These are phyloP conservation scores for Lipomyces yamadae DNA, from an alignment of 805 yeast species.

Conservation along the genomic window DNA sequence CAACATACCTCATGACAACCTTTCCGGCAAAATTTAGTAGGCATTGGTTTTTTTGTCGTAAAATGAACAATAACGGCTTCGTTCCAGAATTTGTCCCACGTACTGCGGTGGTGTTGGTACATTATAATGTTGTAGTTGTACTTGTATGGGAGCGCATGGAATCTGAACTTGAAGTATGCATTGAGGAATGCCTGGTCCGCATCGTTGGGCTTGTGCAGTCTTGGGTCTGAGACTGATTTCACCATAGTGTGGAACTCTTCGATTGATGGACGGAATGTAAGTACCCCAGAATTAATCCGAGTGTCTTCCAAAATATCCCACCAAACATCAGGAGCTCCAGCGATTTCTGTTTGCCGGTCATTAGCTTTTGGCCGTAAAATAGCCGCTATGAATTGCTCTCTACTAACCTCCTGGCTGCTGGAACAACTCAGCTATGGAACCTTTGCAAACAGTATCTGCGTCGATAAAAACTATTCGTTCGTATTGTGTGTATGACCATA, in stretches of 20 bases:
- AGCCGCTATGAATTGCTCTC: no score
- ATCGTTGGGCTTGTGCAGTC: slow-evolving; percentile 41
- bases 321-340: slow-evolving; percentile 42
- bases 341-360: slow-evolving; percentile 29
- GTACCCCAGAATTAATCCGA: slow-evolving; percentile 40
- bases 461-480: slow-evolving; percentile 57
- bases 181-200: slow-evolving; percentile 42
- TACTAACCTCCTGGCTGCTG: slow-evolving; percentile 37
- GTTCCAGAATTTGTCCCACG: slow-evolving; percentile 40
- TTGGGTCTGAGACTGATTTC: slow-evolving; percentile 39
- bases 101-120: slow-evolving; percentile 35
- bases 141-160: slow-evolving; percentile 38
- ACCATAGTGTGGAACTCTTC: slow-evolving; percentile 40
- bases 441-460: slow-evolving; percentile 53
- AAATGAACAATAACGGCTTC: slow-evolving; percentile 41
- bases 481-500: slow-evolving; percentile 56
- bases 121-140: slow-evolving; percentile 41
- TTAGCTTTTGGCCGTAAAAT: not conserved
- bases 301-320: slow-evolving; percentile 39
- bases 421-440: slow-evolving; percentile 40
- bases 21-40: slow-evolving; percentile 26
- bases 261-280: slow-evolving; percentile 39
- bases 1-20: slow-evolving; percentile 35
- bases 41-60: slow-evolving; percentile 39
- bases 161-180: slow-evolving; percentile 37